Evolutionary conservation across 1,139 yeast genomes (phyloP).

Genomic region (Diutina rugosa): DNA sequence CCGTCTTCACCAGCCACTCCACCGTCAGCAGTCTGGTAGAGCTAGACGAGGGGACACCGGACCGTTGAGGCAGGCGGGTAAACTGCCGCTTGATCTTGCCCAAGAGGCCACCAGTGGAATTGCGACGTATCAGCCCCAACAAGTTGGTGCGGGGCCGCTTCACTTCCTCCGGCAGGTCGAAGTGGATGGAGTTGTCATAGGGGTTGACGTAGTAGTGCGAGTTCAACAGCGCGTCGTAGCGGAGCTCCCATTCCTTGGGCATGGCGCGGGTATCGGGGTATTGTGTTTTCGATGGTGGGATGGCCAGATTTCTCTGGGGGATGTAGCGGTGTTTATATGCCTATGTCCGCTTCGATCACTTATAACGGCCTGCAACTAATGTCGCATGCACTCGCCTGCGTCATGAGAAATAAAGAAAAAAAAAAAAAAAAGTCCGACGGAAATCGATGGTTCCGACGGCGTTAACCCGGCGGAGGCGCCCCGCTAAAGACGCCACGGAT

Average conservation of each 20-base stretch:
- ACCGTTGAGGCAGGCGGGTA: neutral
- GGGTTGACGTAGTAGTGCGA: constrained; percentile 26
- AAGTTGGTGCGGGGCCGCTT: neutral
- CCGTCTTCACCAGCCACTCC: neutral
- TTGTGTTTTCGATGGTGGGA: neutral
- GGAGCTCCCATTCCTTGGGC: constrained; percentile 9
- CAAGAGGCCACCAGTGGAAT: neutral
- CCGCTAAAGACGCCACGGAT: neutral
- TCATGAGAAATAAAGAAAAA: too few species aligned
- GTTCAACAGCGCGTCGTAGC: constrained; percentile 20
- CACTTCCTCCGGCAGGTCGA: constrained; percentile 33
- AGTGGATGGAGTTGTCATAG: constrained; percentile 18
- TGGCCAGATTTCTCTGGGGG: neutral
- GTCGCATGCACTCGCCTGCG: neutral
- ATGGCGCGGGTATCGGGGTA: neutral
- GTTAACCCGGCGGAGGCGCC: neutral
- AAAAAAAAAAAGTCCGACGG: neutral
- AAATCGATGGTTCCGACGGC: neutral
- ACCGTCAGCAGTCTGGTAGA: neutral
- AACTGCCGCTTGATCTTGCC: neutral
- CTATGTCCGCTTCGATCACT: neutral
- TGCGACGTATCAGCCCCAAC: neutral
- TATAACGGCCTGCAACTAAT: neutral
- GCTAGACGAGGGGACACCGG: neutral
- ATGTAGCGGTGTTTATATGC: neutral